Evolutionary conservation across 2,329 filamentous ascomycete genomes (phyloP).

Genomic region (Stachybotrys elegans): DNA sequence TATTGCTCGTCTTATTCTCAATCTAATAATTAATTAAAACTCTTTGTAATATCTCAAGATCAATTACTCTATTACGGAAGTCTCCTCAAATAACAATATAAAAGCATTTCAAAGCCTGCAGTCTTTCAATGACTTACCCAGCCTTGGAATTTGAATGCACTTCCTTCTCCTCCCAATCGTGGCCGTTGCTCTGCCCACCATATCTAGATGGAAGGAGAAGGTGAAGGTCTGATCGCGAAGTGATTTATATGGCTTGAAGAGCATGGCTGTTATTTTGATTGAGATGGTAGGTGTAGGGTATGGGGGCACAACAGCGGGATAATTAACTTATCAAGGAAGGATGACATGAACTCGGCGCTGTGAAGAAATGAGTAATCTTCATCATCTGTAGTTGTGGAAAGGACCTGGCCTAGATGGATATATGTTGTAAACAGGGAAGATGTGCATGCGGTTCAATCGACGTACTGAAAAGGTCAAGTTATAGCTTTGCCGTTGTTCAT

Average conservation of each 20-base stretch:
- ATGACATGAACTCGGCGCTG: conserved; percentile 2
- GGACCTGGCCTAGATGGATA: background rate
- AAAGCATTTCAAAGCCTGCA: too few relatives aligned
- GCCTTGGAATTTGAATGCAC: too few relatives aligned
- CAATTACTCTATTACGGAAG: too few relatives aligned
- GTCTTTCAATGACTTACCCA: too few relatives aligned
- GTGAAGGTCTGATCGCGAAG: background rate
- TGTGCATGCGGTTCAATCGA: background rate
- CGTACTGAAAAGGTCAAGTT: background rate
- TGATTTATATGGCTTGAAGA: background rate
- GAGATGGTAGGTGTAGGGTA: conserved; percentile 2
- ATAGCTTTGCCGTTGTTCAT: background rate
- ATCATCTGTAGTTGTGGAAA: background rate
- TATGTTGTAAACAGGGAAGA: background rate
- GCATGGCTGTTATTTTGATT: conserved; percentile 2
- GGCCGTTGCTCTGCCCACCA: too few relatives aligned
- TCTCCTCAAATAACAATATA: too few relatives aligned
- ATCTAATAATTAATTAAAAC: too few relatives aligned
- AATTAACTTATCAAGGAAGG: conserved; percentile 7
- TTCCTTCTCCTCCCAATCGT: too few relatives aligned
- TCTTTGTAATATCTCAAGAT: too few relatives aligned
- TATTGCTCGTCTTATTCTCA: too few relatives aligned
- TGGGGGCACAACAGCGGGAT: conserved; percentile 1
- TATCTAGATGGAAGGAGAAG: background rate
- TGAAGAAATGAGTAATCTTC: conserved; percentile 5